These are phyloP conservation scores for Nymphaea colorata DNA, from an alignment of 164 flowering plant genomes.

Conservation along the genomic window DNA sequence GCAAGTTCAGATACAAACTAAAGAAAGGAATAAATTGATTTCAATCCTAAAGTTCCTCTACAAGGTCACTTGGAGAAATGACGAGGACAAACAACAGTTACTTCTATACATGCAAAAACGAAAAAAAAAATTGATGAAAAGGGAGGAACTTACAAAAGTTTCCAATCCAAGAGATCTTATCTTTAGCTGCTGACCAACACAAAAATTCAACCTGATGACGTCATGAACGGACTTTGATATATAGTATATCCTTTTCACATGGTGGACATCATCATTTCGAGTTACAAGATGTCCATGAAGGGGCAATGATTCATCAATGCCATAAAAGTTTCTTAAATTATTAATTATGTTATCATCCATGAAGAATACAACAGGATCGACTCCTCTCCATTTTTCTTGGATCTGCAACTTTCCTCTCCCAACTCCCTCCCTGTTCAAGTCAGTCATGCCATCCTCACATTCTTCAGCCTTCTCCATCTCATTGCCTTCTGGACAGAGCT, in stretches of 20 bases:
- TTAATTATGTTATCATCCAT: conserved; percentile 42
- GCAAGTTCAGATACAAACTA: too few species aligned
- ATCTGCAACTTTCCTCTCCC: conserved; percentile 45
- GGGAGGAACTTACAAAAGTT: conserved; percentile 73
- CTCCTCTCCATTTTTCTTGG: conserved; percentile 89
- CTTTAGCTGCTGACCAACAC: conserved; percentile 83
- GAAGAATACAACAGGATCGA: conserved; percentile 88
- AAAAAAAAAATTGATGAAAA: neutral
- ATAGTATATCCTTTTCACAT: conserved; percentile 84
- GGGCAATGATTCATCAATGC: conserved; percentile 68
- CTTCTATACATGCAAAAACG: too few species aligned
- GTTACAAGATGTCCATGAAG: conserved; percentile 66
- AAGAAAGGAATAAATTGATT: too few species aligned
- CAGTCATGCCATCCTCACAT: conserved; percentile 18
- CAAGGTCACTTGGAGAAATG: too few species aligned
- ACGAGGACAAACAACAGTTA: too few species aligned
- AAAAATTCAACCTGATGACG: conserved; percentile 58
- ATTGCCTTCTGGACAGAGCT: conserved; percentile 14
- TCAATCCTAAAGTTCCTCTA: too few species aligned
- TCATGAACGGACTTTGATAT: conserved; percentile 73
- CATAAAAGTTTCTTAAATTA: conserved; percentile 69
- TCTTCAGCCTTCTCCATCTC: conserved; percentile 14
- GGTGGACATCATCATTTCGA: conserved; percentile 58
- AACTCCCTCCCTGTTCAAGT: conserved; percentile 14
- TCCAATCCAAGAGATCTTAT: conserved; percentile 80